Base-by-base conservation (phyloP, 306 rosid genomes). In the Citrullus amarus region DNA sequence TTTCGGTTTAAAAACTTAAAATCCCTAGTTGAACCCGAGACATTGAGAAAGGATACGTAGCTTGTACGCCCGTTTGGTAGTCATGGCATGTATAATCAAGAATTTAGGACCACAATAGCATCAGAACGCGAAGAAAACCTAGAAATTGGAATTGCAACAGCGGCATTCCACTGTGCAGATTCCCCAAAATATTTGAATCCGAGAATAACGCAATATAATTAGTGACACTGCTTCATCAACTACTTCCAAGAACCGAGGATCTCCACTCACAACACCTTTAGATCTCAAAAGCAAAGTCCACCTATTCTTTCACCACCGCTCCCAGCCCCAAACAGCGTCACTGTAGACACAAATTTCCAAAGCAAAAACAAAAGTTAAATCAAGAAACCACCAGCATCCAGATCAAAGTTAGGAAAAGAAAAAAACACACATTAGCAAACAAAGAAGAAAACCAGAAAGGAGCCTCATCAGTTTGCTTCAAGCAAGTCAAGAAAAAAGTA, bases 1-100 rank as follows among this genome's bases (percentile, higher is more conserved):
- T 60, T 20, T 28, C 20, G 3, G 17, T 51, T 53, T 18, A 51
- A 36, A 56, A 20, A 56, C 66, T 14, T 32, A 69, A 30, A 78
- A 60, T 69, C 78, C 80, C 25, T 28, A 74, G 43, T 55, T 76
- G 79, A 79, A 79, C 51, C 50, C n/a, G 9, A 22, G 9, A n/a
- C 46, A 43, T 22, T 66, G 75, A 67, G 43, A 53, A 79, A 92
- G 99, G 99, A 95, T 95, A 95, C 99, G 99, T 69, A 95, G 92
- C 90, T 95, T 95, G 87, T 95, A 95, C 70, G 99, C 99, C 77
- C 99, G 97, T 85, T 95, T 95, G 58, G 99, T 92, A 87, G 98
- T 90, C 98, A 92, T 95, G 79, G 88, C 79, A 79, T 17, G 65
- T 46, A 80, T 75, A 70, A 14, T 13, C 58, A 79, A 43, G 73